These are phyloP conservation scores for Tinospora cordifolia DNA, from an alignment of 164 flowering plant genomes.

Conservation along the genomic window DNA sequence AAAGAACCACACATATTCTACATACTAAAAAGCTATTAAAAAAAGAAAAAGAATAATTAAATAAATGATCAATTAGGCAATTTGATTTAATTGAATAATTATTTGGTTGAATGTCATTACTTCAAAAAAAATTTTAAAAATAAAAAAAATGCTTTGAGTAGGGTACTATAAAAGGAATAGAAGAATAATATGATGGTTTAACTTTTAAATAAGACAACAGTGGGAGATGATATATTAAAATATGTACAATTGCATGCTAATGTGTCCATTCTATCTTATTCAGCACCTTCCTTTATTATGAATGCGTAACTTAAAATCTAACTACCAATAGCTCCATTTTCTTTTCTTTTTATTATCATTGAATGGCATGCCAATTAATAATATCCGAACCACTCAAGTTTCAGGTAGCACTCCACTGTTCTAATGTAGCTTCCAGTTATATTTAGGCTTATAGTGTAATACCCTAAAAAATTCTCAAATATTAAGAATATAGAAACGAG, in stretches of 20 bases:
- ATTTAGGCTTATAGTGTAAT: no score
- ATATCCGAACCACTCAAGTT: no score
- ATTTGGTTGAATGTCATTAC: conserved; percentile 2
- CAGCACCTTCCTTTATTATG: background rate
- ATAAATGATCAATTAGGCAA: background rate
- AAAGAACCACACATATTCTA: no score
- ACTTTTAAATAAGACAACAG: conserved; percentile 1
- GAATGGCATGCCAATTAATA: background rate
- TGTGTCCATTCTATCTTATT: background rate
- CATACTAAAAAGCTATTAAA: no score
- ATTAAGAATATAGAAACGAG: no score
- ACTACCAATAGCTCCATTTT: background rate
- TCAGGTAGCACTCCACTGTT: no score
- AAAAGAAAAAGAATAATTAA: no score
- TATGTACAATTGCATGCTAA: background rate
- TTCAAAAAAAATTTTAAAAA: no score
- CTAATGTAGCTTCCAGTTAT: no score
- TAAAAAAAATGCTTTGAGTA: background rate
- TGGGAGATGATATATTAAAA: background rate
- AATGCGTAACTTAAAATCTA: background rate
- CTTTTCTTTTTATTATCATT: background rate
- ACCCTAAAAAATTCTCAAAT: no score
- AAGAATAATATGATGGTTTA: background rate
- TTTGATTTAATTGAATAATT: background rate
- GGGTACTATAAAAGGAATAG: background rate